These are phyloP conservation scores for Backusella psychrophila DNA, from an alignment of 192 early-diverging fungal species.

Conservation along the genomic window DNA sequence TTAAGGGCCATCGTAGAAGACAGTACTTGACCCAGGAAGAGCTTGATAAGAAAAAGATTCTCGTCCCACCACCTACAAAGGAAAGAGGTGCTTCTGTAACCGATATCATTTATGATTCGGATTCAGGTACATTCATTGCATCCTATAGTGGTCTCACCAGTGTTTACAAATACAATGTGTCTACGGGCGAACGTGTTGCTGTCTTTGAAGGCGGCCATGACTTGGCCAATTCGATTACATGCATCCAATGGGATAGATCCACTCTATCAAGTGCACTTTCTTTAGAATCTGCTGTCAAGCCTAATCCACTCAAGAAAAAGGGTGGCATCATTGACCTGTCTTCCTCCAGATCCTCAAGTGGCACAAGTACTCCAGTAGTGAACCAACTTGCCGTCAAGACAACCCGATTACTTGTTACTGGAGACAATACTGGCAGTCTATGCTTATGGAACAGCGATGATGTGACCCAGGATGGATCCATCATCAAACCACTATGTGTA, in stretches of 20 bases:
- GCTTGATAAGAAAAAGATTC: not conserved
- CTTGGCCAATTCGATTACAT: conserved; percentile 18
- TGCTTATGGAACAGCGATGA: conserved; percentile 53
- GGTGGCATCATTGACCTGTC: not conserved
- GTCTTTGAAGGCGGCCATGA: conserved; percentile 14
- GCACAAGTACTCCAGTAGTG: not conserved
- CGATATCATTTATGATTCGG: conserved; percentile 18
- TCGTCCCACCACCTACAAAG: not conserved
- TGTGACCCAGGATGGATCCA: conserved; percentile 32
- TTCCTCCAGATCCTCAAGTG: not conserved
- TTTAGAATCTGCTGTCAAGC: conserved; percentile 6
- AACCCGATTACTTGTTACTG: conserved; percentile 41
- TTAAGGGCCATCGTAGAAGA: not conserved
- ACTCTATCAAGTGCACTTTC: not conserved
- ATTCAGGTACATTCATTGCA: conserved; percentile 14
- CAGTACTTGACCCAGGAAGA: not conserved
- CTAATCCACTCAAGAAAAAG: not conserved
- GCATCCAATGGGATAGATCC: conserved; percentile 27
- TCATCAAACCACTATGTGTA: conserved; percentile 5
- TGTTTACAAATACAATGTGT: conserved; percentile 23
- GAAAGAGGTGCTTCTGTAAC: not conserved
- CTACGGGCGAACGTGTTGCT: conserved; percentile 19
- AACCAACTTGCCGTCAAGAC: not conserved
- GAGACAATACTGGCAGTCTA: conserved; percentile 49
- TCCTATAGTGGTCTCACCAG: conserved; percentile 7